Evolutionary conservation across 176 grass and related monocot species (phyloP).

Genomic region (Oryza longistaminata): DNA sequence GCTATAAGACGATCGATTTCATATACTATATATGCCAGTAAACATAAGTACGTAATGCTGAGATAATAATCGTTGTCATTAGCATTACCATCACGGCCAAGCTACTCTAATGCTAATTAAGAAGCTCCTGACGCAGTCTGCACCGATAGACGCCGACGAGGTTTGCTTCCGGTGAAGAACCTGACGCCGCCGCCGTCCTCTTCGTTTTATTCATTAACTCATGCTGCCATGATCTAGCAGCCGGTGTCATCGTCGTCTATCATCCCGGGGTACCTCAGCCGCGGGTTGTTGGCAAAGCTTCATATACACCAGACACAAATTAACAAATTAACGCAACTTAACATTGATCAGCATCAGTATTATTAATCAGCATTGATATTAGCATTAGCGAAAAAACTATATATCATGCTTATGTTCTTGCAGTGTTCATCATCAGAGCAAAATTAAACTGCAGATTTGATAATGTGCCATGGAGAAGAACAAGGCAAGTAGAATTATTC

Average conservation of each 20-base stretch:
- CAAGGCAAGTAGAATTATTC: background rate
- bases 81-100: background rate
- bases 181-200: background rate
- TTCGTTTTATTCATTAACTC: background rate
- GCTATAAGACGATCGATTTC: too few relatives aligned
- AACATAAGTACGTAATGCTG: too few relatives aligned
- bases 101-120: background rate
- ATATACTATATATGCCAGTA: background rate
- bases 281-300: conserved; percentile 72
- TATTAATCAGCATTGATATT: too few relatives aligned
- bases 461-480: background rate
- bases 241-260: conserved; percentile 36
- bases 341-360: background rate
- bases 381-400: too few relatives aligned
- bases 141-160: background rate
- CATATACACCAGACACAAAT: background rate
- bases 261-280: conserved; percentile 56
- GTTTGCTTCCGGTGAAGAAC: background rate
- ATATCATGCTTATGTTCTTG: too few relatives aligned
- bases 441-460: background rate
- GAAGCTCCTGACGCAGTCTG: background rate
- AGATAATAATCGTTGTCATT: too few relatives aligned
- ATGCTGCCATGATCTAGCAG: conserved; percentile 39
- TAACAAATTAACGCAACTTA: background rate
- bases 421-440: background rate